phyloP scores from a whole-genome alignment of 768 basidiomycete genomes.

The Tulasnella sp. region DNA sequence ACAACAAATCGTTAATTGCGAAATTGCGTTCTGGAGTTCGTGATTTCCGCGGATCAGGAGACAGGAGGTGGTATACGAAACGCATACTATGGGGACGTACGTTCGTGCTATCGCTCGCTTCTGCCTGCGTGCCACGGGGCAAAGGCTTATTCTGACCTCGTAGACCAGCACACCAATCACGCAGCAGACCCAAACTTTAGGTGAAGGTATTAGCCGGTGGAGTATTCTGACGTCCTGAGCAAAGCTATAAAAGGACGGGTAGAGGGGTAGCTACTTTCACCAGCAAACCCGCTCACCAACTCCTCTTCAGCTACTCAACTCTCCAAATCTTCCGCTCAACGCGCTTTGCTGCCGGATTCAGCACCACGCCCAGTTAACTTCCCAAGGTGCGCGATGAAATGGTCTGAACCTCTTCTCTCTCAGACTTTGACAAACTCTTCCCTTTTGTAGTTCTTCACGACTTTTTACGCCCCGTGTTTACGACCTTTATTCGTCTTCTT shows the following conservation, averaged over 20 bases:
- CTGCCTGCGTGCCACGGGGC: neutral
- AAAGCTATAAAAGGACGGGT: neutral
- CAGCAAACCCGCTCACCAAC: neutral
- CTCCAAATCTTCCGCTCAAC: neutral
- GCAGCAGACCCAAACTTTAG: neutral
- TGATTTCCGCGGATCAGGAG: neutral
- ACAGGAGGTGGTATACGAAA: neutral
- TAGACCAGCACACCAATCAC: neutral
- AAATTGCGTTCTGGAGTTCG: neutral
- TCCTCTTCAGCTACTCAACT: neutral
- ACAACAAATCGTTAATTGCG: neutral
- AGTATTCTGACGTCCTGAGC: neutral
- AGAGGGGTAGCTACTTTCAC: neutral
- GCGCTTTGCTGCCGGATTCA: neutral
- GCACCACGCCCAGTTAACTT: neutral
- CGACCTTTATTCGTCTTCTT: neutral
- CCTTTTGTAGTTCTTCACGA: neutral
- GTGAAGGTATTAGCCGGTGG: neutral
- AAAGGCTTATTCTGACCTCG: conserved; percentile 5
- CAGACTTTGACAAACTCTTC: neutral
- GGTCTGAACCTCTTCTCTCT: neutral
- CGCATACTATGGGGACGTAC: neutral
- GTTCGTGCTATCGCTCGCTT: neutral
- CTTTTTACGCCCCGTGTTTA: neutral
- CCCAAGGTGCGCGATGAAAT: neutral